Base-by-base conservation (phyloP, 2,329 filamentous ascomycete genomes). In the Clarireedia monteithiana region DNA sequence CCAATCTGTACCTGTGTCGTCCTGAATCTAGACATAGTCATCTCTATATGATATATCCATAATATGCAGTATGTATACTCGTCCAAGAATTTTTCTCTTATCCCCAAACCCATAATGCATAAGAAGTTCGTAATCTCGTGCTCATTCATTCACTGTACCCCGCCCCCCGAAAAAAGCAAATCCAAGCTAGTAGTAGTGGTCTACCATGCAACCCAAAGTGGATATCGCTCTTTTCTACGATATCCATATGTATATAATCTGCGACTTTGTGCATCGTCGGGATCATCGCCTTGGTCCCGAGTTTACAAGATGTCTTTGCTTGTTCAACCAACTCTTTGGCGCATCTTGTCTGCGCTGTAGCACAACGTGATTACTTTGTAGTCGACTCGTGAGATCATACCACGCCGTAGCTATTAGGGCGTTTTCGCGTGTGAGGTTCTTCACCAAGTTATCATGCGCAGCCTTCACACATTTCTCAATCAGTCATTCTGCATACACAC, bases 291-390 rank as follows among this genome's bases (percentile, higher is more conserved):
- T 61, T 23, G 66, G 66, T 14, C 65, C 64, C 12, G 67, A 57
- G 56, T 85, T 84, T 62, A 86, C 81, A 75, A 84, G 77, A 68
- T 84, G 81, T 68, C 89, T 81, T 77, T 94, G 89, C 75, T 88
- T 91, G 66, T 88, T 88, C 64, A 95, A 73, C 88, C 88, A 95
- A 72, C 88, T 91, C 72, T 83, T 86, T 14, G 88, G 86, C 63
- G 81, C 80, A 64, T 92, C 88, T 63, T 83, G 82, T 63, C 87
- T 79, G 62, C 89, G 77, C 67, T 91, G 86, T 60, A 95, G 73
- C 54, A 89, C 83, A 44, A 92, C 85, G 60, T 88, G 88, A 69
- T 91, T 92, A 73, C 87, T 91, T 72, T 94, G 89, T 63, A 95
- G 72, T 51, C 89, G 79, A 67, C 79, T 85, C 26, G 85, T 84